Conservation (phyloP, 2,329 filamentous ascomycete species). For the Shiraia sp. region DNA sequence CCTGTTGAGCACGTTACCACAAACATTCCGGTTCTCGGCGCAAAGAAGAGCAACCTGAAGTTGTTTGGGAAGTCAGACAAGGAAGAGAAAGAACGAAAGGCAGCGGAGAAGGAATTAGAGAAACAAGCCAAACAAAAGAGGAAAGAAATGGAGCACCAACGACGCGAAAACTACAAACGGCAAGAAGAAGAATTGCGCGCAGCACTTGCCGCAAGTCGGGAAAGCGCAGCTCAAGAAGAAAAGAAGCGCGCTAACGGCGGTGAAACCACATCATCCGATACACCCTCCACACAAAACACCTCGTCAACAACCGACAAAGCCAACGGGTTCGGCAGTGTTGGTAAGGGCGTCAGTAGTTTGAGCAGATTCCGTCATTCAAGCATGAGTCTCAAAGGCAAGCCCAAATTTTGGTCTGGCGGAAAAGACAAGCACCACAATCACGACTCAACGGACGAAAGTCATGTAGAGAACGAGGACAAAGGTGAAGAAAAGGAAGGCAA, state of each 20-base stretch:
- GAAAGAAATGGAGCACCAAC: conserved; percentile 54
- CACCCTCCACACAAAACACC: conserved; percentile 1
- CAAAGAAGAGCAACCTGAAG: conserved; percentile 36
- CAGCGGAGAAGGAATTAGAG: conserved; percentile 59
- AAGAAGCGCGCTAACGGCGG: conserved; percentile 23
- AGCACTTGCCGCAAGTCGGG: conserved; percentile 69
- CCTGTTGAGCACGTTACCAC: conserved; percentile 40
- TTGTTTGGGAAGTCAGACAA: conserved; percentile 67
- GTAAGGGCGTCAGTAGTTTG: conserved; percentile 48
- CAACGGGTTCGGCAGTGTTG: conserved; percentile 45
- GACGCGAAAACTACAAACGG: conserved; percentile 61
- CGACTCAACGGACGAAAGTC: conserved; percentile 18
- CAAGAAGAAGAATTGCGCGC: conserved; percentile 66
- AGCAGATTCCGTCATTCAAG: conserved; percentile 71
- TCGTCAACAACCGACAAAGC: conserved; percentile 19
- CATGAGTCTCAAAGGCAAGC: conserved; percentile 78
- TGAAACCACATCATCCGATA: conserved; percentile 12
- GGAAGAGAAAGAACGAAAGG: conserved; percentile 63
- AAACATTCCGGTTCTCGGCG: conserved; percentile 39
- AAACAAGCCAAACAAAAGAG: conserved; percentile 50
- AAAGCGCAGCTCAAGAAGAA: conserved; percentile 57
- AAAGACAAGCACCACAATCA: conserved; percentile 38
- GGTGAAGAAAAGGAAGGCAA: conserved; percentile 65
- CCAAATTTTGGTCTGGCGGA: conserved; percentile 67
- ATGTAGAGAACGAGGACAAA: conserved; percentile 35